A percentile compares a stretch with the other conserved stretches of the same genome.
These are phyloP conservation scores for Rhinocladiella mackenziei DNA, from an alignment of 2,329 filamentous ascomycete species.

Conservation along the genomic window DNA sequence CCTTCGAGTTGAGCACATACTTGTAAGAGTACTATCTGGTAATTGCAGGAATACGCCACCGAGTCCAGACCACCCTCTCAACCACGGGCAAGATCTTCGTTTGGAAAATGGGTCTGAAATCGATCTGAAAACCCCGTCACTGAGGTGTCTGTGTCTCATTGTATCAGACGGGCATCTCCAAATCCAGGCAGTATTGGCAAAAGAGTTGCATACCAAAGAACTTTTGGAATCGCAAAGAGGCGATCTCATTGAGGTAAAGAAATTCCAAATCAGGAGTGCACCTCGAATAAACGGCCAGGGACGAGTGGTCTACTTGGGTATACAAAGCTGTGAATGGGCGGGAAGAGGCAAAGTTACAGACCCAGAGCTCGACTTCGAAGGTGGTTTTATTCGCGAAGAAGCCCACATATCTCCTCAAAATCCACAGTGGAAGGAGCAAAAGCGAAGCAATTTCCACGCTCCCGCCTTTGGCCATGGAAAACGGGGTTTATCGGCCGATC, in stretches of 20 bases:
- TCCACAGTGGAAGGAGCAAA: no score
- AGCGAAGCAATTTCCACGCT: conserved; percentile 1
- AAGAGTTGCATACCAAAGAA: conserved; percentile 16
- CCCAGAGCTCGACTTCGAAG: conserved; percentile 9
- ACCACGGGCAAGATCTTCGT: conserved; percentile 1
- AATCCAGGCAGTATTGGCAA: conserved; percentile 32
- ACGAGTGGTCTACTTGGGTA: conserved; percentile 29
- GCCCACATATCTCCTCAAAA: no score
- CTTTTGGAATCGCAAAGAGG: conserved; percentile 18
- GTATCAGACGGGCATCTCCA: conserved; percentile 32
- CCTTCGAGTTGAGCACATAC: conserved; percentile 32
- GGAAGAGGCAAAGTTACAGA: conserved; percentile 3
- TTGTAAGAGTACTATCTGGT: conserved; percentile 14
- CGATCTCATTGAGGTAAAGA: conserved; percentile 26
- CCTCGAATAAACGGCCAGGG: conserved; percentile 24
- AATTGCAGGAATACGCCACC: conserved; percentile 8
- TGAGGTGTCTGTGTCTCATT: conserved; percentile 8
- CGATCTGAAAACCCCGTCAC: neutral
- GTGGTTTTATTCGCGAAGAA: conserved; percentile 17
- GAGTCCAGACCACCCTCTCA: neutral
- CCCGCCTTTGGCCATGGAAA: neutral
- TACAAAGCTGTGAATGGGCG: conserved; percentile 27
- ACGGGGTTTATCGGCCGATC: neutral
- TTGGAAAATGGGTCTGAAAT: conserved; percentile 1
- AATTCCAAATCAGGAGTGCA: conserved; percentile 29